These are phyloP conservation scores for Botrytis fragariae DNA, from an alignment of 2,329 filamentous ascomycete species.

Conservation along the genomic window DNA sequence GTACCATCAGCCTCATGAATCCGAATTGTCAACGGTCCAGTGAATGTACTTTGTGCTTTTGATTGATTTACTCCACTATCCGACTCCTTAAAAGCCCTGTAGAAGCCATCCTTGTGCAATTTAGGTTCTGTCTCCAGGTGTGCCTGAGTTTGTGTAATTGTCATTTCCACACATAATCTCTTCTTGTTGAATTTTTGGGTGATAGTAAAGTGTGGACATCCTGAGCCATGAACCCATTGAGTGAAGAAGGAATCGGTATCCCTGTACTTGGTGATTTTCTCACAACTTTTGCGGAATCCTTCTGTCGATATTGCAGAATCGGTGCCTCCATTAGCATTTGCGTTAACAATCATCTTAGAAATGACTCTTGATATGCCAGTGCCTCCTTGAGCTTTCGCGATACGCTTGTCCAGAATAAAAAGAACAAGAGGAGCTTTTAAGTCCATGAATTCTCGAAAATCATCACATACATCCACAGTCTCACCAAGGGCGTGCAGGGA, in stretches of 20 bases:
- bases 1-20: conserved; percentile 98
- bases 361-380: conserved; percentile 79
- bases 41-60: conserved; percentile 76
- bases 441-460: conserved; percentile 86
- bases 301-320: conserved; percentile 69
- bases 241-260: conserved; percentile 82
- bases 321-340: conserved; percentile 74
- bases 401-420: conserved; percentile 87
- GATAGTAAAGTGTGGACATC: conserved; percentile 84
- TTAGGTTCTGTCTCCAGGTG: conserved; percentile 48
- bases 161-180: conserved; percentile 89
- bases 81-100: conserved; percentile 81
- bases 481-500: conserved; percentile 79
- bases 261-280: conserved; percentile 83
- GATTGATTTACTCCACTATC: conserved; percentile 66
- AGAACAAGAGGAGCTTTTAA: conserved; percentile 88
- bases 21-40: conserved; percentile 93
- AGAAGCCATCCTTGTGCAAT: conserved; percentile 72
- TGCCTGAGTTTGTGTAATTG: conserved; percentile 70
- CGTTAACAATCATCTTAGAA: conserved; percentile 79
- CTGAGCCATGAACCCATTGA: conserved; percentile 87
- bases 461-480: conserved; percentile 73
- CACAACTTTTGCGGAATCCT: conserved; percentile 77
- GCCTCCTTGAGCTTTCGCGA: conserved; percentile 84
- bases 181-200: conserved; percentile 97